A percentile compares a stretch with the other conserved stretches of the same genome.
Conservation (phyloP, 2,329 filamentous ascomycete species). For the Corynespora cassiicola region DNA sequence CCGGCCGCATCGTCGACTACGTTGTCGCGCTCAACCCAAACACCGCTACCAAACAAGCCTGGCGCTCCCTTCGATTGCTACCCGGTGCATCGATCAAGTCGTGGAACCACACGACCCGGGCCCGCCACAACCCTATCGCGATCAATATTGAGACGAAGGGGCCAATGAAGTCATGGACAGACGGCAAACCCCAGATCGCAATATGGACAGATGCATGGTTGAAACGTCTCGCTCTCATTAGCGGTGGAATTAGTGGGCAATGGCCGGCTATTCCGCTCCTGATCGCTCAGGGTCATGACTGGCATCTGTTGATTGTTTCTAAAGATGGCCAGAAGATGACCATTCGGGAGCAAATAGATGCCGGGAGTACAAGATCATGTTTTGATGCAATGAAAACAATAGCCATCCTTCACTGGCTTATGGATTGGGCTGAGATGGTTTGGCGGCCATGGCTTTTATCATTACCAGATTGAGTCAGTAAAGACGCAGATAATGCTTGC, state of each 20-base stretch:
- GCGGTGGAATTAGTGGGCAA: conserved; percentile 4
- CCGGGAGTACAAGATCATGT: conserved; percentile 28
- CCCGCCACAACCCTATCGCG: conserved; percentile 22
- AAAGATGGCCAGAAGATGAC: conserved; percentile 22
- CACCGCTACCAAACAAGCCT: conserved; percentile 18
- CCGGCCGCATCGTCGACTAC: conserved; percentile 29
- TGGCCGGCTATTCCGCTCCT: conserved; percentile 28
- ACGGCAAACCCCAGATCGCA: conserved; percentile 30
- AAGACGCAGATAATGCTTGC: no score
- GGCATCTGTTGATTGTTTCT: conserved; percentile 29
- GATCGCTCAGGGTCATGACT: conserved; percentile 33
- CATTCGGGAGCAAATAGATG: conserved; percentile 26
- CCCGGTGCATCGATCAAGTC: conserved; percentile 17
- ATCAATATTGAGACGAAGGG: conserved; percentile 32
- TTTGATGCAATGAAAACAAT: conserved; percentile 32
- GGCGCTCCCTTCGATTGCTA: conserved; percentile 17
- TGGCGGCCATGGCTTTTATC: conserved; percentile 33
- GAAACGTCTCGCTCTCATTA: conserved; percentile 23
- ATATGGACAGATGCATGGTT: conserved; percentile 31
- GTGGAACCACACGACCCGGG: conserved; percentile 24
- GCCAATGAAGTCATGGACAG: conserved; percentile 32
- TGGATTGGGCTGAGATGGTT: conserved; percentile 31
- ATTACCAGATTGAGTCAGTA: no score
- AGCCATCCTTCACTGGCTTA: conserved; percentile 28
- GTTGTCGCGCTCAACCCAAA: conserved; percentile 26